Base-by-base conservation (phyloP, 345 rosid species). In the Zanthoxylum bungeanum region DNA sequence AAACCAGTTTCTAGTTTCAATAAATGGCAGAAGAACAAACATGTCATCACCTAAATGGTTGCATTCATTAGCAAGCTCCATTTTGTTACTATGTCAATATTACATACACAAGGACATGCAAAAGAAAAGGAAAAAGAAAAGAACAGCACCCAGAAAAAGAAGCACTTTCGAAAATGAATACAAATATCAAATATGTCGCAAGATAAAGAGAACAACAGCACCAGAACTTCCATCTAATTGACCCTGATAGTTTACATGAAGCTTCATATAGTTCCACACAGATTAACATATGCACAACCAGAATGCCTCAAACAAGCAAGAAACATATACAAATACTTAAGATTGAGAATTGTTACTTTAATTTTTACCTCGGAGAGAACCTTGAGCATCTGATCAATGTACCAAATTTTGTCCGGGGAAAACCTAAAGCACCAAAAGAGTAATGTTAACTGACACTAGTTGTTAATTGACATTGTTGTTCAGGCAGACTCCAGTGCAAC, bases 341-440 rank as follows among this genome's bases (percentile, higher is more conserved):
- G 64, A 70, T 10, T 22, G 55, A 49, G 19, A 59, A 58, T 14
- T 30, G 27, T 50, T 24, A 49, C 47, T 56, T 65, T 37, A 64
- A 73, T 47, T 78, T 65, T 76, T 91, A 93, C 99, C 99, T 96
- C 92, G 11, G 92, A 83, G 50, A 96, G 95, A 86, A 93, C 99
- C 92, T 88, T 95, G 81, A 95, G 91, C 99, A 96, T 96, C 89
- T 93, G 98, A 85, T 93, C 96, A 72, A 93, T 89, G 83, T 96
- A 91, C 99, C 99, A 95, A 39, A 87, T 82, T 81, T 95, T 95
- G 77, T 95, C 98, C 2, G 92, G 91, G 71, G 99, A 89, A 87
- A 89, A 95, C 96, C 99, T 95, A 73, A 75, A 79, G 64, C 39
- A 78, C 60, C 72, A 77, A 66, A 85, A 44, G 52, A 71, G 59